phyloP scores from a whole-genome alignment of 139 green algal species.

The Micractinium conductrix region DNA sequence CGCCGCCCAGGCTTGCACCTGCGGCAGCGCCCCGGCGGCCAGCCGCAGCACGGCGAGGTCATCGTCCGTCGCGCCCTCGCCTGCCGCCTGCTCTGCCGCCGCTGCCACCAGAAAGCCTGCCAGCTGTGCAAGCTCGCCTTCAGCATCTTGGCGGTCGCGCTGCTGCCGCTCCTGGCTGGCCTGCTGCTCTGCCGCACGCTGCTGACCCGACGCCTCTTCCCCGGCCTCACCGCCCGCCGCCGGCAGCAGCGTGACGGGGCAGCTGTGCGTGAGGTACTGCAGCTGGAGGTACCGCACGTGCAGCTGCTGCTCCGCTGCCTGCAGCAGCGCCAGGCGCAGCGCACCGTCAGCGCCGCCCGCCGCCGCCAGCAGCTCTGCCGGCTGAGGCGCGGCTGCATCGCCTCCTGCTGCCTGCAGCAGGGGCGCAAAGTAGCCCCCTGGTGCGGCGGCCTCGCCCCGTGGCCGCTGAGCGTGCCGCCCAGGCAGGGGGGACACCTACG shows the following conservation, averaged over 20 bases:
- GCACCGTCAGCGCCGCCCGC: no score
- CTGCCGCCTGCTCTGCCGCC: neutral
- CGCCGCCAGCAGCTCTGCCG: neutral
- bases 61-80: no score
- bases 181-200: neutral
- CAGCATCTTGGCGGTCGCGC: neutral
- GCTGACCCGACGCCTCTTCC: neutral
- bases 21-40: neutral
- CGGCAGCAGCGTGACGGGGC: conserved; percentile 22
- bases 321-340: conserved; percentile 7
- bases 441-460: no score
- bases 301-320: conserved; percentile 29
- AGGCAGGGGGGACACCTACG: conserved; percentile 24
- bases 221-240: neutral
- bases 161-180: neutral
- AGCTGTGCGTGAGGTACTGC: conserved; percentile 10
- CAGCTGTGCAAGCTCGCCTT: neutral
- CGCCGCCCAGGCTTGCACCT: conserved; percentile 2
- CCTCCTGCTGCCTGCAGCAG: conserved; percentile 8
- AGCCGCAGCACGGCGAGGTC: neutral
- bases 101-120: neutral
- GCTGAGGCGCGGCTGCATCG: neutral
- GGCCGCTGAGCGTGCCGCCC: conserved; percentile 13
- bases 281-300: conserved; percentile 6
- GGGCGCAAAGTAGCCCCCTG: conserved; percentile 19